A percentile compares a stretch with the other conserved stretches of the same genome.
These are phyloP conservation scores for Canna indica DNA, from an alignment of 176 grass and related monocot genomes.

Conservation along the genomic window DNA sequence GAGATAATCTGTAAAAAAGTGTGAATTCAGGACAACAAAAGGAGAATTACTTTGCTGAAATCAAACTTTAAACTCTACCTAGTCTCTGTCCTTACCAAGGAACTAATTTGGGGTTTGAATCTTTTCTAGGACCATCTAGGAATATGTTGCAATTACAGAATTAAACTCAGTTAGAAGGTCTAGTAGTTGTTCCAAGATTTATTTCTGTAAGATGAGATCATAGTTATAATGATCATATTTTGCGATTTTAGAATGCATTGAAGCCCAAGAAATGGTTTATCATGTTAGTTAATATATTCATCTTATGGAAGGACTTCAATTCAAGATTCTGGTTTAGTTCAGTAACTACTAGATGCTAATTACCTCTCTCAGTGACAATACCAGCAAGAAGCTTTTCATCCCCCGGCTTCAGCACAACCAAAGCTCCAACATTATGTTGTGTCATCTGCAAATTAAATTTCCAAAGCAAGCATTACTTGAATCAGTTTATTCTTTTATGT, in stretches of 20 bases:
- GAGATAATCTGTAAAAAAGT: constrained; percentile 56
- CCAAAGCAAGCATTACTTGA: not conserved
- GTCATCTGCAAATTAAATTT: constrained; percentile 59
- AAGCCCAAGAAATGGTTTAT: not conserved
- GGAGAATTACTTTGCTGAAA: not conserved
- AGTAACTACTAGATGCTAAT: not conserved
- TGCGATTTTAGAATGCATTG: not conserved
- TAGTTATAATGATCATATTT: not conserved
- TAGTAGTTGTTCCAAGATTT: not conserved
- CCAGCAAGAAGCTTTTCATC: constrained; percentile 62
- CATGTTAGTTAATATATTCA: not conserved
- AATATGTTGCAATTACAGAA: too few relatives aligned
- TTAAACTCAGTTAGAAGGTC: not conserved
- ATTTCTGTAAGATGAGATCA: not conserved
- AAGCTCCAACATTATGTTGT: constrained; percentile 58
- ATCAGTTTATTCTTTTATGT: not conserved
- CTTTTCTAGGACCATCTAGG: not conserved
- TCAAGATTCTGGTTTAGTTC: not conserved
- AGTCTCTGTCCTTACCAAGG: too few relatives aligned
- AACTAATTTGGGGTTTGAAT: too few relatives aligned
- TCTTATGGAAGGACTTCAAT: not conserved
- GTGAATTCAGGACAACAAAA: not conserved
- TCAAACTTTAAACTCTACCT: not conserved
- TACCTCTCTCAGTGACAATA: constrained; percentile 92
- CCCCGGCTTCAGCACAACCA: constrained; percentile 78